Evolutionary conservation across 2,329 filamentous ascomycete species (phyloP), one percentile per base, ranked within the genome.

Genomic region (Ilyonectria sp.): DNA sequence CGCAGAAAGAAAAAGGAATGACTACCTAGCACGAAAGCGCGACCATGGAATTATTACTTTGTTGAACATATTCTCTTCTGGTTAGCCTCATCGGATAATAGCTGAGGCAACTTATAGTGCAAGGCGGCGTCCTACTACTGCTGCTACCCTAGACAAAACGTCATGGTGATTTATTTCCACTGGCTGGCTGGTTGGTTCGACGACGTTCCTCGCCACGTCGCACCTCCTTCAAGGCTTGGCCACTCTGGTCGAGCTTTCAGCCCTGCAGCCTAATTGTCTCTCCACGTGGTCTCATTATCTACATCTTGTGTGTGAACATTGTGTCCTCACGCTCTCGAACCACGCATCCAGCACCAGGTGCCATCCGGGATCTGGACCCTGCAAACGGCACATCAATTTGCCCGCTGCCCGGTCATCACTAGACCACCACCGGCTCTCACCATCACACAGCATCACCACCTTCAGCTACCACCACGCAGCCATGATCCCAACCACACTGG

Each of bases 401-500:
- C n/a, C 31, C n/a, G n/a, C 50, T 23, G 31, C 19, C 50, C 6
- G n/a, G n/a, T 13, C 50, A 4, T 15, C 26, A 33, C n/a, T 15
- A 15, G n/a, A 49, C 19, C 15, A 19, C 17, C 55, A 43, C 55
- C 43, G 54, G 47, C 35, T 26, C 23, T 66, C 60, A 26, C 23
- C 33, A 6, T 26, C 19, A 43, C 17, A n/a, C 37, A 37, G 17
- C 17, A 47, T n/a, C 26, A 33, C 6, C 49, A 54, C 15, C 31
- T 47, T n/a, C 59, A 47, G 46, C 49, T 33, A 59, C 54, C 56
- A 54, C 61, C 65, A 64, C 60, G 53, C 47, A 58, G 71, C 43
- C 63, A 82, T 82, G 79, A 77, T 76, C 57, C 63, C 75, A 59
- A 55, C 71, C 55, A 65, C 59, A 11, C 49, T 77, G 47, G 55